phyloP scores from a whole-genome alignment of 495 filamentous ascomycete genomes.

The Tuber brumale region DNA sequence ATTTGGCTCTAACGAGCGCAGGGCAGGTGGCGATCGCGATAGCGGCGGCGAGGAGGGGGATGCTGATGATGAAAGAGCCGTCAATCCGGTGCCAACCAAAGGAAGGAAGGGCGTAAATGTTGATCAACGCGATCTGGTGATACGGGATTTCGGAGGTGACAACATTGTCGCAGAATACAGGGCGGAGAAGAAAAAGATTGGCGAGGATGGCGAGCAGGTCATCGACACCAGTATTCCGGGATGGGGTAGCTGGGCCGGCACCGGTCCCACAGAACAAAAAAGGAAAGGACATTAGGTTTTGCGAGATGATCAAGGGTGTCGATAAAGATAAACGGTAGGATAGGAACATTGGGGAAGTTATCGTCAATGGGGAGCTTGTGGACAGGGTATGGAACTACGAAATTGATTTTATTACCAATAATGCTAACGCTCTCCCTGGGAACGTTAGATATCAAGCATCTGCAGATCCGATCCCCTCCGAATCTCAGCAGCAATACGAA shows the following conservation, averaged over 20 bases:
- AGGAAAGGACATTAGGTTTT: conserved; percentile 55
- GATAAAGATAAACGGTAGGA: conserved; percentile 72
- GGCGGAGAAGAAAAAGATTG: too few relatives aligned
- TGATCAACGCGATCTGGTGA: conserved; percentile 73
- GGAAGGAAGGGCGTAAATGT: conserved; percentile 37
- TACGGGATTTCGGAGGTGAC: conserved; percentile 79
- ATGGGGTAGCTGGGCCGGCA: too few relatives aligned
- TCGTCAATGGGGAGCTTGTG: conserved; percentile 83
- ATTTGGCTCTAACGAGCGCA: conserved; percentile 33
- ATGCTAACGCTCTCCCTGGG: conserved; percentile 47
- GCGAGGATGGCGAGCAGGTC: too few relatives aligned
- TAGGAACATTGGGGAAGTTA: conserved; percentile 68
- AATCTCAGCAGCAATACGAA: conserved; percentile 83
- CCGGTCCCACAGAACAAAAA: too few relatives aligned
- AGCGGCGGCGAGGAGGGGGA: conserved; percentile 55
- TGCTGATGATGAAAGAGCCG: conserved; percentile 34
- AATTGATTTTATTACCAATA: neutral
- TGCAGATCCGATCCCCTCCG: conserved; percentile 76
- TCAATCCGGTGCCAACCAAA: conserved; percentile 31
- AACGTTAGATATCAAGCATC: conserved; percentile 82
- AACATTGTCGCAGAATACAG: conserved; percentile 79
- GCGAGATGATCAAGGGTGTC: conserved; percentile 67
- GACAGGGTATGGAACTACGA: conserved; percentile 63
- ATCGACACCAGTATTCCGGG: too few relatives aligned
- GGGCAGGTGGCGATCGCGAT: conserved; percentile 39